Evolutionary conservation across 495 filamentous ascomycete genomes (phyloP), one percentile per base, ranked within the genome.

Genomic region (Aspergillus sparsus): DNA sequence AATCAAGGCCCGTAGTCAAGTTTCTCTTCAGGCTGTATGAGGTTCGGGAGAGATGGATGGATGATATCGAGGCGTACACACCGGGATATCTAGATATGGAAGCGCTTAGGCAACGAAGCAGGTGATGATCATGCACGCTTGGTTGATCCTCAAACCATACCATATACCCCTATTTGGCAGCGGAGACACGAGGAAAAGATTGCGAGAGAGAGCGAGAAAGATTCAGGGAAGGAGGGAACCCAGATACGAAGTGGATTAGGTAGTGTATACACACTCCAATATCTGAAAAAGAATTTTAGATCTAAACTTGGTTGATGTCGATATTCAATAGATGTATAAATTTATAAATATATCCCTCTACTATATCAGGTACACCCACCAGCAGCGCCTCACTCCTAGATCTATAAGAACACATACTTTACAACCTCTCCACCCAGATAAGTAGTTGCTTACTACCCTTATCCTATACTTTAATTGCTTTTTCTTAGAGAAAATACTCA

Each of bases 31-130:
- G 21, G 9, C 12, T 55, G 6, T 18, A 55, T 32, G 51, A 52
- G 9, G 51, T 5, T n/a, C 12, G 51, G 34, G 51, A 61, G 16
- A 18, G 12, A 31, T 55, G 58, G 39, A 32, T 9, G 41, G 51
- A 55, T 45, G 58, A 61, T 47, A 61, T 61, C 55, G 51, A 61
- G 52, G 37, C 36, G 39, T 61, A 61, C 41, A 32, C 58, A 32
- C 58, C 58, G 7, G 58, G 58, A 15, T 61, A 61, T 49, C 52
- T 61, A 27, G 32, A 55, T 21, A 49, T 61, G 41, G 58, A 61
- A 39, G 41, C 42, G n/a, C 33, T 37, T 18, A 11, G 58, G 51
- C 27, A 49, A 39, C 10, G 51, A 55, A n/a, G 58, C 42, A 35
- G 58, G 55, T 6, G 13, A 45, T 45, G 42, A 45, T 45, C 42